Conservation (phyloP, 768 basidiomycete species). For the Arthromyces matolae region DNA sequence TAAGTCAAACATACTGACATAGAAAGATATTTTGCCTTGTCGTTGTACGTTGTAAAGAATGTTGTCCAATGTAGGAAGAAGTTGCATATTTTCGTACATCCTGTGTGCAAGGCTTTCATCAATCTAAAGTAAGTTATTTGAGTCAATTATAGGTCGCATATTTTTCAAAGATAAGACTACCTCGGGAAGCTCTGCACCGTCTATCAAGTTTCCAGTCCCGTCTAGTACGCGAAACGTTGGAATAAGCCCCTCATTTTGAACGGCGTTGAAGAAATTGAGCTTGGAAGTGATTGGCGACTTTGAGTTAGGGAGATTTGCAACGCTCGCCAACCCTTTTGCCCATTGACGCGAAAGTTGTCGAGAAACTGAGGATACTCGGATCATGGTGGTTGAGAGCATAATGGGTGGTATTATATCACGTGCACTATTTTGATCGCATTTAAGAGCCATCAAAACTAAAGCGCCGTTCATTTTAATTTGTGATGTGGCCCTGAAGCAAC, state of each 20-base stretch:
- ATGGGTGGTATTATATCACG: conserved; percentile 19
- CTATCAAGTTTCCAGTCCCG: conserved; percentile 67
- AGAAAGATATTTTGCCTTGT: conserved; percentile 91
- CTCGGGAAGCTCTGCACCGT: conserved; percentile 74
- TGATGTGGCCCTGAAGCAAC: too few species aligned
- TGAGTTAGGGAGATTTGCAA: conserved; percentile 35
- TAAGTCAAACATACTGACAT: conserved; percentile 45
- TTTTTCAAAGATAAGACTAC: conserved; percentile 37
- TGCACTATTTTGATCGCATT: conserved; percentile 7
- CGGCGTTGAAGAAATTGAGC: conserved; percentile 78
- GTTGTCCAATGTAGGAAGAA: conserved; percentile 82
- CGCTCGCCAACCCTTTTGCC: conserved; percentile 16
- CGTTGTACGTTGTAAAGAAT: conserved; percentile 89
- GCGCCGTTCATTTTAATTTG: too few species aligned
- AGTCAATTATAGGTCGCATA: background rate
- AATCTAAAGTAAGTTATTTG: conserved; percentile 39
- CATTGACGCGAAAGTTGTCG: conserved; percentile 18
- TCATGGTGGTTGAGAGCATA: conserved; percentile 24
- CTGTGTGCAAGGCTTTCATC: conserved; percentile 63
- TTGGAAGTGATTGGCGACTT: conserved; percentile 63
- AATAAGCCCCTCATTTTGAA: conserved; percentile 60
- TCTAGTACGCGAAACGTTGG: conserved; percentile 87
- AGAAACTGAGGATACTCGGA: conserved; percentile 21
- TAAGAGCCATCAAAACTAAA: too few species aligned
- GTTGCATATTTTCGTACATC: conserved; percentile 77